A percentile compares a stretch with the other conserved stretches of the same genome.
These are phyloP conservation scores for Naganishia friedmannii DNA, from an alignment of 768 basidiomycete genomes.

Conservation along the genomic window DNA sequence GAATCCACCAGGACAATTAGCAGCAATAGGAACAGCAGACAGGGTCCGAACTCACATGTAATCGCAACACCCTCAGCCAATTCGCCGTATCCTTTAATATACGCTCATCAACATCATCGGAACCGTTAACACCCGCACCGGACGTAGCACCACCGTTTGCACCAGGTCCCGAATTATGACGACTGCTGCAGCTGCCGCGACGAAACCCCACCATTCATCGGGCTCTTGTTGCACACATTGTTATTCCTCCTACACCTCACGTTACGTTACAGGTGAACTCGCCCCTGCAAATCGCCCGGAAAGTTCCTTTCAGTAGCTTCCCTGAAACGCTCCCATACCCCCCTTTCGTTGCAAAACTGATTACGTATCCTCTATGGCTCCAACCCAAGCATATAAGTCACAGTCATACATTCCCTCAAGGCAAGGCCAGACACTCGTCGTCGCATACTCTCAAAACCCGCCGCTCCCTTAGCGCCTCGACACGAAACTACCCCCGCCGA, in stretches of 20 bases:
- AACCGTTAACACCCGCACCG: constrained; percentile 54
- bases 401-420: no score
- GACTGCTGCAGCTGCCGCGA: constrained; percentile 9
- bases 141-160: constrained; percentile 46
- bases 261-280: no score
- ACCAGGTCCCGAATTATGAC: constrained; percentile 1
- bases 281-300: no score
- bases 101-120: constrained; percentile 88
- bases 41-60: constrained; percentile 67
- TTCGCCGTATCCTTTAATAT: constrained; percentile 81
- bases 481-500: background rate
- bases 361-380: no score
- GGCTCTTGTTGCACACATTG: constrained; percentile 51
- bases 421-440: no score
- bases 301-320: no score
- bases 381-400: no score
- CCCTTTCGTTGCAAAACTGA: no score
- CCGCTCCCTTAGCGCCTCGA: no score
- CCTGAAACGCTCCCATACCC: no score
- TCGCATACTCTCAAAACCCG: no score
- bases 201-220: constrained; percentile 57
- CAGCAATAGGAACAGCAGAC: background rate
- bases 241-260: constrained; percentile 33
- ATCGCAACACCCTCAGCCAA: constrained; percentile 88
- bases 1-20: background rate